Evolutionary conservation across 2,329 filamentous ascomycete species (phyloP).

Genomic region (Fusarium proliferatum): DNA sequence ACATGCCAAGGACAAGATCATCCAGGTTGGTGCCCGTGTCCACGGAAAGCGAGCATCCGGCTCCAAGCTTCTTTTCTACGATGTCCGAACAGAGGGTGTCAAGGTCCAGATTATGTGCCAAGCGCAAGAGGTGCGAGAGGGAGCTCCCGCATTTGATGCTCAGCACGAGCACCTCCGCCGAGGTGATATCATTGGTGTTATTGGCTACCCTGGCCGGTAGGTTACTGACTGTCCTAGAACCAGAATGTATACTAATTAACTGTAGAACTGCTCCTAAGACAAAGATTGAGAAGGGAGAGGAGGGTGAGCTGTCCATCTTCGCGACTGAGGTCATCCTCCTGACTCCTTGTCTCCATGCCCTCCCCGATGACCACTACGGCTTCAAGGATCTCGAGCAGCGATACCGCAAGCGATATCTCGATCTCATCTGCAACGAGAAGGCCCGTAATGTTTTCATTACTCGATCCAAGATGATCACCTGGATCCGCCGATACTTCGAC

Average conservation of each 20-base stretch:
- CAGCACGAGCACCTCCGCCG: conserved; percentile 91
- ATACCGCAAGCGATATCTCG: conserved; percentile 92
- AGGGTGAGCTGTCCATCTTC: conserved; percentile 92
- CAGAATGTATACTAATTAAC: conserved; percentile 35
- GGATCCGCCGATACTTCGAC: conserved; percentile 90
- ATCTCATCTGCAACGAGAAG: conserved; percentile 95
- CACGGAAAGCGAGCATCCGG: conserved; percentile 88
- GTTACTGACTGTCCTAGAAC: conserved; percentile 8
- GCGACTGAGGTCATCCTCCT: conserved; percentile 87
- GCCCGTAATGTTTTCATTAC: conserved; percentile 86
- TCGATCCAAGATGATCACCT: conserved; percentile 87
- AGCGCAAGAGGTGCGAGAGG: conserved; percentile 78
- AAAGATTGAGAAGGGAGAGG: conserved; percentile 77
- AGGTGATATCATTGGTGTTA: conserved; percentile 86
- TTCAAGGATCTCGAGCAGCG: conserved; percentile 96
- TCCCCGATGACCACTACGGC: conserved; percentile 88
- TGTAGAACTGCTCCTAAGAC: conserved; percentile 86
- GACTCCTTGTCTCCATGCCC: conserved; percentile 83
- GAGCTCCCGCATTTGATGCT: conserved; percentile 76
- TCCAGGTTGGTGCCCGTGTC: conserved; percentile 86
- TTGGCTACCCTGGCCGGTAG: conserved; percentile 46
- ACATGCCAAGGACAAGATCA: conserved; percentile 76
- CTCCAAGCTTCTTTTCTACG: conserved; percentile 91
- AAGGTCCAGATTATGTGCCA: conserved; percentile 95
- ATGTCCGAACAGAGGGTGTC: conserved; percentile 63